Percentiles rank a stretch among this genome's conserved stretches.
Evolutionary conservation across 257 asterid genomes (phyloP).

Genomic region (Solanum chilense): DNA sequence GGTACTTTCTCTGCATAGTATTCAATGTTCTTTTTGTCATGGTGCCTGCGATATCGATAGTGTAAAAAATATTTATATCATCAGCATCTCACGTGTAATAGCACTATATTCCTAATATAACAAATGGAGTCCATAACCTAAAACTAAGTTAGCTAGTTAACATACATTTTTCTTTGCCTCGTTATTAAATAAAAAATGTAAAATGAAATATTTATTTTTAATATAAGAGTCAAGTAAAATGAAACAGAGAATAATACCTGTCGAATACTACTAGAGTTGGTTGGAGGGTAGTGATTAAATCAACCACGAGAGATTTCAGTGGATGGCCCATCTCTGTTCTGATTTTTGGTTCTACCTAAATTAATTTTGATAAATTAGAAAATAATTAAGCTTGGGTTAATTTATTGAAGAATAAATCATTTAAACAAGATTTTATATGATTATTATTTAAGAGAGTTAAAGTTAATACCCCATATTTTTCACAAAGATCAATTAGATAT

Average conservation of each 20-base stretch:
- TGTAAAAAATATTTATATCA: no score
- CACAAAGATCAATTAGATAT: constrained; percentile 36
- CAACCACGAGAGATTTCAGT: constrained; percentile 29
- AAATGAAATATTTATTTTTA: no score
- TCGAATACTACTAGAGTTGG: constrained; percentile 61
- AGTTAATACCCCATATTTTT: constrained; percentile 40
- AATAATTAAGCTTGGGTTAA: no score
- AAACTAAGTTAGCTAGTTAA: no score
- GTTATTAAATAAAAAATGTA: no score
- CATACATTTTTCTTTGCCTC: background rate
- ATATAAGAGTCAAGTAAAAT: no score
- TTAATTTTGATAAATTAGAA: background rate
- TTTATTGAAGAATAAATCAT: background rate
- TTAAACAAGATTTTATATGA: background rate
- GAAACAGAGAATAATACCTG: constrained; percentile 10
- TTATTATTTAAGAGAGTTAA: background rate
- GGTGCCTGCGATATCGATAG: constrained; percentile 11
- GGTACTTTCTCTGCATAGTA: constrained; percentile 20
- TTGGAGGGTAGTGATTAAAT: constrained; percentile 40
- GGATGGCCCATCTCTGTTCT: constrained; percentile 70
- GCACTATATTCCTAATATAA: no score
- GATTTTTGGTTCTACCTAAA: constrained; percentile 55
- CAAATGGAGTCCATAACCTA: background rate
- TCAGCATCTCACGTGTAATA: background rate
- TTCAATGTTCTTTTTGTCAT: constrained; percentile 23